Evolutionary conservation across 352 stramenopile genomes (phyloP).

Genomic region (Phytopythium litorale): DNA sequence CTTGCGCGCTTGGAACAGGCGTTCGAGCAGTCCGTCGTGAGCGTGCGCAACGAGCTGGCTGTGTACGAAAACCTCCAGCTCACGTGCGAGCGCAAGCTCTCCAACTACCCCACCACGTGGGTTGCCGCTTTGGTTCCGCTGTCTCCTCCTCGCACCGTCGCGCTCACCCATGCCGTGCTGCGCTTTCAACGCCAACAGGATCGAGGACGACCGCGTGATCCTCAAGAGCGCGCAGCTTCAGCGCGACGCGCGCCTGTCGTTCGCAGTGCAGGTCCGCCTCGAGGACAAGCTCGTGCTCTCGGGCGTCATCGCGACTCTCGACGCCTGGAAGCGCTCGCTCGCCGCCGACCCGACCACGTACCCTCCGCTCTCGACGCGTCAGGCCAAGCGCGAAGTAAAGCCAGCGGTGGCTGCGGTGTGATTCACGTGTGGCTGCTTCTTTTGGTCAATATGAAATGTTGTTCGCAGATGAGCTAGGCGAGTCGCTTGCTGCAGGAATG

Average conservation of each 20-base stretch:
- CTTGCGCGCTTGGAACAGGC: conserved; percentile 14
- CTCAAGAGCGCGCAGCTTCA: conserved; percentile 19
- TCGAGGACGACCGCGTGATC: conserved; percentile 39
- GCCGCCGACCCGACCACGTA: conserved; percentile 22
- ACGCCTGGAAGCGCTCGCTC: conserved; percentile 36
- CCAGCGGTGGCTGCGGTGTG: background rate
- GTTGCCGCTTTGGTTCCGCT: conserved; percentile 2
- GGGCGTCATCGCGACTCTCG: conserved; percentile 27
- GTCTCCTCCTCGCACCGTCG: too few relatives aligned
- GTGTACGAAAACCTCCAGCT: conserved; percentile 50
- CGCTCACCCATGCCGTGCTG: background rate
- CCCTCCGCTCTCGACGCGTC: conserved; percentile 23
- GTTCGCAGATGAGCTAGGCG: background rate
- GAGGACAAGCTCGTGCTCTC: conserved; percentile 50
- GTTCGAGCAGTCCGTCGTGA: conserved; percentile 39
- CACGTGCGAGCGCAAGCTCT: conserved; percentile 36
- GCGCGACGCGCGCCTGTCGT: conserved; percentile 18
- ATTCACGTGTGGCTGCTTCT: background rate
- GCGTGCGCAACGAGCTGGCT: conserved; percentile 43
- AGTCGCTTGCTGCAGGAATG: background rate
- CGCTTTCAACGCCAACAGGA: conserved; percentile 10
- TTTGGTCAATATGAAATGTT: background rate
- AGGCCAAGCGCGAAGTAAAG: background rate
- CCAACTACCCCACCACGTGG: conserved; percentile 44
- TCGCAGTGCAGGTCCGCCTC: conserved; percentile 38